Base-by-base conservation (phyloP, 768 basidiomycete genomes). In the Amanita brunnescens region DNA sequence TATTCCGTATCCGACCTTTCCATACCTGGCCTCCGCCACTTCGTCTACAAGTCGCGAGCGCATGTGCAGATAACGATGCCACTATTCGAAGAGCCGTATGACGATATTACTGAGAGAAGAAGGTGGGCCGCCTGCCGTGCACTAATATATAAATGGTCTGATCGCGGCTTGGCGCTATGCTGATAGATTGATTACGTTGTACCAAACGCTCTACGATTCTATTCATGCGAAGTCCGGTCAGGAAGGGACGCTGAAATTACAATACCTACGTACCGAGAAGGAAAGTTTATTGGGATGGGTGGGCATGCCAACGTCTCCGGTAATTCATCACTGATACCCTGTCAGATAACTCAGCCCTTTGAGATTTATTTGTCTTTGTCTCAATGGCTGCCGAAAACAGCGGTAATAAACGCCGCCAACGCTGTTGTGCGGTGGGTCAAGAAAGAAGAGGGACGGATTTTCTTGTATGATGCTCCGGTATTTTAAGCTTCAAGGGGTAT, bases 211-310 rank as follows among this genome's bases (percentile, higher is more conserved):
- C 3, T 86, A 94, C 59, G 93, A 97, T 58, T 79, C 83, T 0
- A 84, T 99, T 14, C 95, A 98, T 61, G 88, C 87, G 6, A 87
- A 87, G 58, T 92, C 92, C 0, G 85, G 88, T 1, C 90, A 92
- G 59, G 80, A 80, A 48, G 78, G 78, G 2, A 76, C 86, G 0
- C 71, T 95, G 55, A 94, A 93, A 66, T 67, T 98, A 54, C 87
- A 95, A 55, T 96, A 89, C 61, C 72, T 95, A 10, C 80, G 82
- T 6, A 92, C 91, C 0, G 83, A 87, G 50, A 80, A 81, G 40
- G 96, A 97, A 70, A 83, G 84, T 49, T 82, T 95, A 23, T 80
- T 98, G 73, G 95, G 91, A 40, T 97, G 96, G 95, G 94, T 97
- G 63, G 51, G 87, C 64, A 14, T 44, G 34, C 44, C 37, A 49